A percentile compares a stretch with the other conserved stretches of the same genome.
These are phyloP conservation scores for Ustilaginoidea virens DNA, from an alignment of 2,329 filamentous ascomycete genomes.

Conservation along the genomic window DNA sequence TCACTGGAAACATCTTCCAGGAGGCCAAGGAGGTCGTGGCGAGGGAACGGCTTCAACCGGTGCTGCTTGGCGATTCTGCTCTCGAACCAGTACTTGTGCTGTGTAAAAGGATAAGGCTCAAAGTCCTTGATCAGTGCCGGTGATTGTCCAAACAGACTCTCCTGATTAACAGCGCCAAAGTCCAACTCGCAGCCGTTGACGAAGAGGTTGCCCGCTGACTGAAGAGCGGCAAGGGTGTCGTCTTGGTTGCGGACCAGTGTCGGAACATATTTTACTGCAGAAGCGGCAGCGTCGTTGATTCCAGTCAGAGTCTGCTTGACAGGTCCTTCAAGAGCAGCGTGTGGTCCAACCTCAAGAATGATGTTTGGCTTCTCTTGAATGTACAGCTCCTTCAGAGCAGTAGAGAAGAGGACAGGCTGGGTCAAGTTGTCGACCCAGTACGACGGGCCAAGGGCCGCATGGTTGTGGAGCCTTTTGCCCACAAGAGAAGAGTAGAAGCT, in stretches of 20 bases:
- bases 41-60: conserved; percentile 22
- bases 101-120: conserved; percentile 31
- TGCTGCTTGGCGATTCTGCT: conserved; percentile 26
- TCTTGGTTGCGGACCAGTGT: conserved; percentile 36
- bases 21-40: conserved; percentile 31
- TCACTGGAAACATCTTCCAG: conserved; percentile 27
- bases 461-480: conserved; percentile 20
- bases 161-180: conserved; percentile 30
- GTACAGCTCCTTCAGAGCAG: conserved; percentile 15
- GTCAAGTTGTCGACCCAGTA: conserved; percentile 33
- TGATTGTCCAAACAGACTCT: conserved; percentile 1
- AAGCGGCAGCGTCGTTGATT: conserved; percentile 22
- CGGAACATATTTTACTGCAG: conserved; percentile 26
- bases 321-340: conserved; percentile 32
- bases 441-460: conserved; percentile 17
- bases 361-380: conserved; percentile 11
- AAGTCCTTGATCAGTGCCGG: conserved; percentile 24
- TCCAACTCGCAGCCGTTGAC: conserved; percentile 27
- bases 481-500: conserved; percentile 31
- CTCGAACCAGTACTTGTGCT: conserved; percentile 32
- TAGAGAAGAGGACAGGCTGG: conserved; percentile 26
- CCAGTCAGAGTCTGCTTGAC: conserved; percentile 34
- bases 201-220: conserved; percentile 28
- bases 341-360: conserved; percentile 31
- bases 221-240: conserved; percentile 27